Percentiles rank a stretch among this genome's conserved stretches.
Evolutionary conservation across 2,329 filamentous ascomycete species (phyloP).

Genomic region (Penicillium polonicum): DNA sequence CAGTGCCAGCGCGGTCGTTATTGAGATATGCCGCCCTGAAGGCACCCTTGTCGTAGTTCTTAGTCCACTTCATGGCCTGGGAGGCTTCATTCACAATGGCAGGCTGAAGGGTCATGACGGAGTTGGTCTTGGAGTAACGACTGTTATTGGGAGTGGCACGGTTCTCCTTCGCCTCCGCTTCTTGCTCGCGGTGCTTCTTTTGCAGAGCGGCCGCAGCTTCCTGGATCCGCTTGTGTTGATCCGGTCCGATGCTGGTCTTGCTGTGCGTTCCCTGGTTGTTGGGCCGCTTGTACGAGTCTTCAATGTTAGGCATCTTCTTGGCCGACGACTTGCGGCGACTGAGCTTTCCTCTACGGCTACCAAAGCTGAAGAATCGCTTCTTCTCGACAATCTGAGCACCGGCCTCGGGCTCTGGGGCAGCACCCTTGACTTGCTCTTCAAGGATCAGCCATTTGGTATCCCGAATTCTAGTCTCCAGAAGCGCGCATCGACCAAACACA

Average conservation of each 20-base stretch:
- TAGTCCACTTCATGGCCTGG: slow-evolving; percentile 95
- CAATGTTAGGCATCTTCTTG: slow-evolving; percentile 54
- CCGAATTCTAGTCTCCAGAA: slow-evolving; percentile 82
- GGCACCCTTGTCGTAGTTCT: slow-evolving; percentile 85
- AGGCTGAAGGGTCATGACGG: slow-evolving; percentile 83
- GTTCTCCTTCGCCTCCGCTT: slow-evolving; percentile 45
- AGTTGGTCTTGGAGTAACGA: slow-evolving; percentile 73
- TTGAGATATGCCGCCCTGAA: slow-evolving; percentile 83
- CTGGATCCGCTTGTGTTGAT: slow-evolving; percentile 91
- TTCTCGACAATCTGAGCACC: slow-evolving; percentile 93
- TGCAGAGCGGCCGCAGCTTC: slow-evolving; percentile 84
- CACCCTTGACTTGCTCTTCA: slow-evolving; percentile 94
- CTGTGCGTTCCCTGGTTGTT: slow-evolving; percentile 58
- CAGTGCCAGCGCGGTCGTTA: slow-evolving; percentile 69
- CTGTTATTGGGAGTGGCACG: slow-evolving; percentile 59
- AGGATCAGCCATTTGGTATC: slow-evolving; percentile 88
- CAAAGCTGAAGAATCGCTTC: slow-evolving; percentile 86
- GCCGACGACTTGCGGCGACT: slow-evolving; percentile 69
- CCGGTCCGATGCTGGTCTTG: slow-evolving; percentile 81
- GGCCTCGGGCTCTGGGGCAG: slow-evolving; percentile 77
- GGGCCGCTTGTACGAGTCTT: slow-evolving; percentile 53
- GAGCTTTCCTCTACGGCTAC: slow-evolving; percentile 66
- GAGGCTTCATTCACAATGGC: slow-evolving; percentile 82
- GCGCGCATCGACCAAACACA: slow-evolving; percentile 87
- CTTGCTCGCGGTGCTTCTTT: slow-evolving; percentile 63